Conservation (phyloP, 1,139 yeast species). For the Debaryomyces psychrophilus region DNA sequence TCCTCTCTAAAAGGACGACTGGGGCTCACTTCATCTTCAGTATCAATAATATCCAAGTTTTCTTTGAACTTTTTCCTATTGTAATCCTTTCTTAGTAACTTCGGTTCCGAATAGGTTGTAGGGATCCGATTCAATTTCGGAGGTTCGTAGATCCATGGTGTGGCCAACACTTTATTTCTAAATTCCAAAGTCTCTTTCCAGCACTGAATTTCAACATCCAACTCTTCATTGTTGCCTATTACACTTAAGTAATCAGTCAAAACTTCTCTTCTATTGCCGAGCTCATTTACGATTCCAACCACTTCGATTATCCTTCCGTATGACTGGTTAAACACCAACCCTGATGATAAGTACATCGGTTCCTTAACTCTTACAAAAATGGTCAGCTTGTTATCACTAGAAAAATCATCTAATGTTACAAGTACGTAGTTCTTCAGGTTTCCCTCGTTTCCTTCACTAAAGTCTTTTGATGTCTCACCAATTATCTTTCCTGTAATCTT, state of each 20-base stretch:
- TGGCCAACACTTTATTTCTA: constrained; percentile 21
- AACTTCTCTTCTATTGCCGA: constrained; percentile 23
- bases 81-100: background rate
- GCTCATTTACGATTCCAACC: constrained; percentile 15
- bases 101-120: background rate
- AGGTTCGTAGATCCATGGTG: constrained; percentile 31
- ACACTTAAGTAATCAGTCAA: constrained; percentile 25
- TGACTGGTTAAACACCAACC: constrained; percentile 16
- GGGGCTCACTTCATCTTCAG: background rate
- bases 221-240: constrained; percentile 21
- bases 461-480: constrained; percentile 18
- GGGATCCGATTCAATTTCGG: constrained; percentile 3
- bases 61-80: constrained; percentile 2
- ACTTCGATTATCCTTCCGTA: constrained; percentile 23
- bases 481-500: constrained; percentile 20
- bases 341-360: constrained; percentile 13
- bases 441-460: constrained; percentile 5
- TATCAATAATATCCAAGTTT: background rate
- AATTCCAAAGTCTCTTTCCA: constrained; percentile 37
- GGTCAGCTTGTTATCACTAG: constrained; percentile 15
- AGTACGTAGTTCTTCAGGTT: constrained; percentile 11
- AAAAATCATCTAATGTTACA: constrained; percentile 21
- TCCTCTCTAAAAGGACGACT: constrained; percentile 2
- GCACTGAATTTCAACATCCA: constrained; percentile 28
- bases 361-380: constrained; percentile 16